These are phyloP conservation scores for Chalciporus pseudorubinellus DNA, from an alignment of 768 basidiomycete species.

Conservation along the genomic window DNA sequence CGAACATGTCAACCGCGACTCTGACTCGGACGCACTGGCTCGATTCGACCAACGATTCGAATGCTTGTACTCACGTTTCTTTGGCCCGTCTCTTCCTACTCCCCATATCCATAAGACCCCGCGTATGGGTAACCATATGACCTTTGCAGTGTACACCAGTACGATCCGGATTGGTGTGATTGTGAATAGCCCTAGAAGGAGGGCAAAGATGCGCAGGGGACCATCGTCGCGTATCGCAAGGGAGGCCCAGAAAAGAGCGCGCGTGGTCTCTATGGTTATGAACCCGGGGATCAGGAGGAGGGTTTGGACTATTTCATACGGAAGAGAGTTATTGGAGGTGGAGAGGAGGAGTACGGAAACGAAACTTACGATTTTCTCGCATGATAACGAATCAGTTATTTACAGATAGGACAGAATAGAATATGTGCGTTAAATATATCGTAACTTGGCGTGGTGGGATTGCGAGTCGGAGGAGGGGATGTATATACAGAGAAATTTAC, in stretches of 20 bases:
- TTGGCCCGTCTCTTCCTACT: slow-evolving; percentile 11
- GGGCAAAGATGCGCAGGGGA: neutral
- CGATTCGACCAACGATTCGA: neutral
- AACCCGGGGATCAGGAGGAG: slow-evolving; percentile 13
- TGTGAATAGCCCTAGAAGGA: neutral
- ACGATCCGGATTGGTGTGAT: slow-evolving; percentile 6
- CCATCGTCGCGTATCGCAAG: slow-evolving; percentile 1
- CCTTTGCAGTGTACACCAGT: neutral
- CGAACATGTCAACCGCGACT: neutral
- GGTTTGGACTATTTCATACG: slow-evolving; percentile 1
- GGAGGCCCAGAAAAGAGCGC: slow-evolving; percentile 1
- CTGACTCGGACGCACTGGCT: neutral
- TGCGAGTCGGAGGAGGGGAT: too few species aligned
- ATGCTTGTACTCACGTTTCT: slow-evolving; percentile 1
- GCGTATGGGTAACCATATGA: slow-evolving; percentile 8
- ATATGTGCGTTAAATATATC: too few species aligned
- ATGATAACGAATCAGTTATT: too few species aligned
- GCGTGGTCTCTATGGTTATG: slow-evolving; percentile 5
- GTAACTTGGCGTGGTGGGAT: too few species aligned
- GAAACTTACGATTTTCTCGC: neutral
- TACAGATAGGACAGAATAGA: too few species aligned
- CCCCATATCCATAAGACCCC: slow-evolving; percentile 17
- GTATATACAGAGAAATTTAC: too few species aligned
- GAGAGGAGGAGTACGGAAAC: neutral
- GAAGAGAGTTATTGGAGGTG: too few species aligned